Percentiles rank a stretch among this genome's conserved stretches.
Conservation (phyloP, 352 stramenopile species). For the Phytophthora quininea region DNA sequence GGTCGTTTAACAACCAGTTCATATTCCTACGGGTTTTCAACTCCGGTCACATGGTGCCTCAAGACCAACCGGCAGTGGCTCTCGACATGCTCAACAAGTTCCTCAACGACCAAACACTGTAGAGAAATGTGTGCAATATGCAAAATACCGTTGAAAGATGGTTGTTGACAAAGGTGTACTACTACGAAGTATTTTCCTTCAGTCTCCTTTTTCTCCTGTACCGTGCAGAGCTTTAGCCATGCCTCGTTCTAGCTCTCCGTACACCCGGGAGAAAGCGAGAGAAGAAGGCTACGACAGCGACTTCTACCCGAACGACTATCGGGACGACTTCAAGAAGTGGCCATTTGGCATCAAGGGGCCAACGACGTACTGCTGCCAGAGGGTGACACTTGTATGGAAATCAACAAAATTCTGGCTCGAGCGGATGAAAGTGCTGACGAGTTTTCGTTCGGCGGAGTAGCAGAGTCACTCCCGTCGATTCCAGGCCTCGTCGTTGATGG, state of each 20-base stretch:
- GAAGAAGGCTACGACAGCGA: not conserved
- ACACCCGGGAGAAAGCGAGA: not conserved
- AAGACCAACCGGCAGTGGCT: constrained; percentile 52
- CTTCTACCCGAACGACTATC: not conserved
- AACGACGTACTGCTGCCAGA: not conserved
- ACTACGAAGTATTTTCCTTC: constrained; percentile 15
- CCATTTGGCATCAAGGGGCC: not conserved
- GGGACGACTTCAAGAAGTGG: not conserved
- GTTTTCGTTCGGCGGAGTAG: constrained; percentile 2
- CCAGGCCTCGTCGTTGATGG: constrained; percentile 18
- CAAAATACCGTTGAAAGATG: not conserved
- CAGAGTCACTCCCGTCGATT: constrained; percentile 5
- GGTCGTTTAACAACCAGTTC: constrained; percentile 45
- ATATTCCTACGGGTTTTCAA: constrained; percentile 62
- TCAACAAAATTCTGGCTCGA: constrained; percentile 12
- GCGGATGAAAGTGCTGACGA: not conserved
- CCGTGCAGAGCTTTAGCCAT: too few species aligned
- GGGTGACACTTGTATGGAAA: not conserved
- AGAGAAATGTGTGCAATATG: constrained; percentile 3
- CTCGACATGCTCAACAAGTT: constrained; percentile 71
- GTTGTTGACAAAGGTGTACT: constrained; percentile 6
- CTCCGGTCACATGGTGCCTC: constrained; percentile 63
- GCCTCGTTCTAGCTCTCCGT: not conserved
- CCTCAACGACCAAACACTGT: constrained; percentile 42
- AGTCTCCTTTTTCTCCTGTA: too few species aligned